A percentile compares a stretch with the other conserved stretches of the same genome.
phyloP scores from a whole-genome alignment of 345 rosid species.

The Syzygium aromaticum region DNA sequence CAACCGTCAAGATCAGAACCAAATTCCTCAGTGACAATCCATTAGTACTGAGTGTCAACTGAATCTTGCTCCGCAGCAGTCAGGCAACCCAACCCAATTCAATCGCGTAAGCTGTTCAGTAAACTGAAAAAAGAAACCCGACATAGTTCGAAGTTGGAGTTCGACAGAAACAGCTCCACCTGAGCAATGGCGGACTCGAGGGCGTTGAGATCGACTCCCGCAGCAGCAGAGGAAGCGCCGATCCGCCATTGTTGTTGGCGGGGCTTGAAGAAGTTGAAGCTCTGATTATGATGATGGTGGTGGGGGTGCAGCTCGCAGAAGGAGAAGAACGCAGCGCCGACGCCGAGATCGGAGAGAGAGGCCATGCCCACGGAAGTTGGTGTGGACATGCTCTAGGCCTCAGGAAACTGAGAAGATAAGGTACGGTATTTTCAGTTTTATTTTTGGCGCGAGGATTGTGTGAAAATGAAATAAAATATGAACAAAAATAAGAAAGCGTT shows the following conservation, averaged over 20 bases:
- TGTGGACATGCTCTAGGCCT: background rate
- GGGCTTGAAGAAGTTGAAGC: background rate
- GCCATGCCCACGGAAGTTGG: background rate
- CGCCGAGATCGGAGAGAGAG: background rate
- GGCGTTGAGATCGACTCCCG: slow-evolving; percentile 39
- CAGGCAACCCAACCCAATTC: background rate
- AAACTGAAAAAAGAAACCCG: fast-evolving
- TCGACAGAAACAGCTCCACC: slow-evolving; percentile 17
- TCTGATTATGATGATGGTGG: background rate
- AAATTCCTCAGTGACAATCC: background rate
- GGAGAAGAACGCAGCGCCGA: background rate
- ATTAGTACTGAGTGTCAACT: background rate
- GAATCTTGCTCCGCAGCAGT: background rate
- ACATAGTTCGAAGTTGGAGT: background rate
- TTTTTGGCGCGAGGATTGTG: background rate
- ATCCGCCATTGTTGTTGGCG: slow-evolving; percentile 3
- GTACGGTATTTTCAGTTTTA: background rate
- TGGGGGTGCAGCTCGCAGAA: background rate
- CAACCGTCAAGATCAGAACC: background rate
- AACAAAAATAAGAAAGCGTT: background rate
- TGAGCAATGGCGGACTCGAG: slow-evolving; percentile 67
- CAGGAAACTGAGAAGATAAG: background rate
- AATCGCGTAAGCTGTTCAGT: fast-evolving
- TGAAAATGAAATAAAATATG: background rate
- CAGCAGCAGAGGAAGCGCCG: slow-evolving; percentile 33